Evolutionary conservation across 2,329 filamentous ascomycete genomes (phyloP).

Genomic region (Rhytidhysteron rufulum): DNA sequence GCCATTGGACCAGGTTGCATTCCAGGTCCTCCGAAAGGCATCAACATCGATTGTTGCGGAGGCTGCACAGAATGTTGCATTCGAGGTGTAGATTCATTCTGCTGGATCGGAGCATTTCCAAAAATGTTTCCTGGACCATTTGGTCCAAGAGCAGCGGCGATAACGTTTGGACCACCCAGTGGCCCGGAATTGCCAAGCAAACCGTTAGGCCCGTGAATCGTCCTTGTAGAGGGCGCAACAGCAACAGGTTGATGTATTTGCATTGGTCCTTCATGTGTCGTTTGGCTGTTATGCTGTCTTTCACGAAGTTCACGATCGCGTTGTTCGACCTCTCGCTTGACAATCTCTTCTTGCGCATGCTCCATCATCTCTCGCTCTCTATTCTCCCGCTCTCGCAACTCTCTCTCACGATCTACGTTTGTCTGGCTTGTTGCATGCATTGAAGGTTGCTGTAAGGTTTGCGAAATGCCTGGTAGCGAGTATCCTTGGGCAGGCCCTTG

Average conservation of each 20-base stretch:
- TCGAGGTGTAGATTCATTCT: constrained; percentile 51
- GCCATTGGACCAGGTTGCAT: constrained; percentile 51
- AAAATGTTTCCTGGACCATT: constrained; percentile 64
- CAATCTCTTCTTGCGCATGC: constrained; percentile 55
- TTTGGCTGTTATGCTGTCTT: constrained; percentile 64
- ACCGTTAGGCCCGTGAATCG: constrained; percentile 89
- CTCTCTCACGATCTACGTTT: constrained; percentile 42
- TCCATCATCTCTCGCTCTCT: constrained; percentile 54
- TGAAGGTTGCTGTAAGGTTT: constrained; percentile 39
- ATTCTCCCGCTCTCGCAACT: constrained; percentile 41
- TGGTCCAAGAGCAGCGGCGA: constrained; percentile 53
- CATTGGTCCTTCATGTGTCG: constrained; percentile 80
- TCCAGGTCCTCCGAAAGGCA: constrained; percentile 41
- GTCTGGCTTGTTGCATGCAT: constrained; percentile 32
- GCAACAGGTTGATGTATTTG: constrained; percentile 94
- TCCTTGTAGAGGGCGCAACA: constrained; percentile 63
- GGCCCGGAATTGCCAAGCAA: constrained; percentile 61
- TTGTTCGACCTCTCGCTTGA: constrained; percentile 42
- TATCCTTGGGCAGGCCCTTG: constrained; percentile 39
- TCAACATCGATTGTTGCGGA: constrained; percentile 51
- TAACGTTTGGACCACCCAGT: constrained; percentile 49
- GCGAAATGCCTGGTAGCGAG: constrained; percentile 42
- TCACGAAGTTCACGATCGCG: constrained; percentile 60
- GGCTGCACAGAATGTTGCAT: constrained; percentile 61
- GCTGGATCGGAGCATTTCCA: constrained; percentile 65